Evolutionary conservation across 148 eudicot genomes (phyloP).

Genomic region (Camellia japonica): DNA sequence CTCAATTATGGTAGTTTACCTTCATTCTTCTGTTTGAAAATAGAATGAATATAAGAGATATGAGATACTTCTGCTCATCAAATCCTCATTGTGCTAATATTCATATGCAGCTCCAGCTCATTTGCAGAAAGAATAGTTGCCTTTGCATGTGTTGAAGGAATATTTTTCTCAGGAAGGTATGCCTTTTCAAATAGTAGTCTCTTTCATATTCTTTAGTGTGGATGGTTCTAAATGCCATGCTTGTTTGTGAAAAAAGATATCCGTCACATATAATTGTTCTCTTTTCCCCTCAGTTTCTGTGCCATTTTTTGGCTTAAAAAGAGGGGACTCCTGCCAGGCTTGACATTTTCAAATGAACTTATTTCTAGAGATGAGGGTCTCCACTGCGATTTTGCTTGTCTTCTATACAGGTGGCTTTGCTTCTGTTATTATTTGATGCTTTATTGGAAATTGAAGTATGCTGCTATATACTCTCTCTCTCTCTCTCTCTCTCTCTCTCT

Average conservation of each 20-base stretch:
- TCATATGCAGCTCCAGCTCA: slow-evolving; percentile 50
- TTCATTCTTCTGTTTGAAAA: neutral
- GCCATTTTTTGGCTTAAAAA: slow-evolving; percentile 90
- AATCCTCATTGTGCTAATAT: slow-evolving; percentile 14
- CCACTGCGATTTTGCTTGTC: slow-evolving; percentile 87
- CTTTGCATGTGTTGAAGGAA: slow-evolving; percentile 87
- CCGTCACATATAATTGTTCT: neutral
- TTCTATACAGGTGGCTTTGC: slow-evolving; percentile 54
- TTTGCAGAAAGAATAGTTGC: slow-evolving; percentile 88
- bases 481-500: too few relatives aligned
- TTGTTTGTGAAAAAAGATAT: neutral
- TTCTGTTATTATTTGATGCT: neutral
- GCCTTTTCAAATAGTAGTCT: neutral
- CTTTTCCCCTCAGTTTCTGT: slow-evolving; percentile 55
- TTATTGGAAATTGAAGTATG: neutral
- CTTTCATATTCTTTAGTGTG: neutral
- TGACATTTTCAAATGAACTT: slow-evolving; percentile 86
- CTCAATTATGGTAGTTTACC: neutral
- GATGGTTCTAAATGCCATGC: neutral
- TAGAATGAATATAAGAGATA: neutral
- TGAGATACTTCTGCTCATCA: neutral
- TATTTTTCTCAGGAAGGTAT: slow-evolving; percentile 90
- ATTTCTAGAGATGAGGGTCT: slow-evolving; percentile 89
- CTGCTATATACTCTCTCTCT: neutral
- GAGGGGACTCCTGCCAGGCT: slow-evolving; percentile 86